Base-by-base conservation (phyloP, 495 filamentous ascomycete species). In the Pyrenopolyporus hunteri region DNA sequence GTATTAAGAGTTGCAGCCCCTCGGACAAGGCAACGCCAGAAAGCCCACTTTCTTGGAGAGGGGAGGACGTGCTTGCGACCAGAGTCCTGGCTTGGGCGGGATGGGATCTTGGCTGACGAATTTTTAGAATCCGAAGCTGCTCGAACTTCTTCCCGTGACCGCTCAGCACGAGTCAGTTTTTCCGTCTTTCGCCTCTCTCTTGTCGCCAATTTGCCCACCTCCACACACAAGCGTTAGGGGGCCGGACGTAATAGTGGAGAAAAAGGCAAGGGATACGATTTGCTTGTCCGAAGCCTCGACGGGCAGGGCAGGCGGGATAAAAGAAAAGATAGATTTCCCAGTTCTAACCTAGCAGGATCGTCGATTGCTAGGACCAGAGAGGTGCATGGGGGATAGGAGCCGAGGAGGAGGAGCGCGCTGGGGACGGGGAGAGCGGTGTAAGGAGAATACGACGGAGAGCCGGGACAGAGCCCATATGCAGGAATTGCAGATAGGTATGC, bases 401-500 rank as follows among this genome's bases (percentile, higher is more conserved):
- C 61, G 43, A 44, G 51, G 52, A 52, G 45, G 52, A 51, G n/a
- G n/a, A n/a, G n/a, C n/a, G 51, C 14, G 43, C 50, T 59, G 25
- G 54, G 25, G 29, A 58, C 45, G 45, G 47, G 48, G 63, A 46
- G 32, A 60, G 63, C 56, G 63, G 63, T 60, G 63, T 60, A 66
- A 53, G 51, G 22, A 51, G 56, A 53, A 52, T 56, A 60, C 50
- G 39, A 60, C 57, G 63, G 63, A 60, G 46, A 57, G 45, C 62
- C 62, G 51, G 56, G 32, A 28, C 22, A 45, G 13, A 25, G 3
- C 23, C 42, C 5, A 29, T 45, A 59, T 66, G 63, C 63, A 66
- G 63, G 44, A 66, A 59, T n/a, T 58, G 61, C 49, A 59, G n/a
- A n/a, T n/a, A n/a, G n/a, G n/a, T n/a, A 44, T 46, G 61, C 61